Evolutionary conservation across 2,329 filamentous ascomycete species (phyloP), one percentile per base, ranked within the genome.

Genomic region (Cytospora mali): DNA sequence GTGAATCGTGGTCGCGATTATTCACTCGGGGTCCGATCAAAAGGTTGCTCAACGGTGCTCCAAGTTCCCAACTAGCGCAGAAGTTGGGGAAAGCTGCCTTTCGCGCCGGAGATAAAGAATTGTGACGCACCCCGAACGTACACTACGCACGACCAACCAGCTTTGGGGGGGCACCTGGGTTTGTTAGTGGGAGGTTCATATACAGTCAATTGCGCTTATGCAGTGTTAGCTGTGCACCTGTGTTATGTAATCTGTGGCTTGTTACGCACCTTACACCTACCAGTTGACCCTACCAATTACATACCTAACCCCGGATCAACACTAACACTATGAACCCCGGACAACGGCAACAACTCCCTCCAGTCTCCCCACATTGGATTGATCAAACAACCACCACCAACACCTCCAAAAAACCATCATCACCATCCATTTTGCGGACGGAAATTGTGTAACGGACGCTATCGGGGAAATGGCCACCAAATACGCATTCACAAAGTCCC

Each of bases 401-500:
- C 66, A 71, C 50, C 67, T n/a, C n/a, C n/a, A n/a, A n/a, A n/a
- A n/a, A 35, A 62, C 54, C 65, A 51, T 35, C 48, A 49, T 46
- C 46, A 31, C 55, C 42, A 13, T 25, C 55, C 21, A 13, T 28
- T 35, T 35, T 42, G 27, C 42, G 1, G 16, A 3, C 23, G 29
- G 18, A 28, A n/a, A 25, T 13, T 29, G 23, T 28, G 23, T n/a
- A 60, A 61, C 52, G 52, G 52, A 66, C 58, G 60, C 62, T 39
- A 66, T 68, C 74, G 82, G 70, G 68, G n/a, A n/a, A 35, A 98
- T 98, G 95, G 92, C 93, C 70, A 83, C 85, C 79, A 96, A 95
- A 84, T 97, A 97, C 81, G 92, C 88, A 71, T 99, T 99, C 80
- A 85, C 87, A 70, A 90, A 92, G 77, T 82, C 87, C 69, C 84